These are phyloP conservation scores for Blastosporella zonata DNA, from an alignment of 1,284 basidiomycete species.

Conservation along the genomic window DNA sequence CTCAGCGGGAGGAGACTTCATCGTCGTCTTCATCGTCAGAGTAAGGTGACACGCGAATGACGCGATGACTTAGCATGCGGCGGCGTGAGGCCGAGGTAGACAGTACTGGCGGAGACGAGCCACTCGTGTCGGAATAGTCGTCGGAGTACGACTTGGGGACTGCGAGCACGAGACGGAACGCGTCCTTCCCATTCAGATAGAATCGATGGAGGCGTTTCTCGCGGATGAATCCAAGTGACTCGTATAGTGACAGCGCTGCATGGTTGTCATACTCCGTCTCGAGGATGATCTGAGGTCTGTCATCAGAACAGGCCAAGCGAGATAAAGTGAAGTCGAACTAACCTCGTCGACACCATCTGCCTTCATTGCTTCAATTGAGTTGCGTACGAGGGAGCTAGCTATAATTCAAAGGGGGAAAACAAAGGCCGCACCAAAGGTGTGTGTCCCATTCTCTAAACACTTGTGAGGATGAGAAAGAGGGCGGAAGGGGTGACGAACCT, in stretches of 20 bases:
- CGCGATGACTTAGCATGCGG: constrained; percentile 28
- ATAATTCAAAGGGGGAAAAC: constrained; percentile 28
- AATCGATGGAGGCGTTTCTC: constrained; percentile 95
- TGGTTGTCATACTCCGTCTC: constrained; percentile 97
- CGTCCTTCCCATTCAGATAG: constrained; percentile 93
- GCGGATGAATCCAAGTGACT: constrained; percentile 89
- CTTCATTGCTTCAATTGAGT: constrained; percentile 82
- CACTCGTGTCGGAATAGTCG: constrained; percentile 24
- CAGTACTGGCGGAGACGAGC: constrained; percentile 16
- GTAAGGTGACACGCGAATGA: constrained; percentile 41
- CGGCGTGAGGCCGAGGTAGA: constrained; percentile 18
- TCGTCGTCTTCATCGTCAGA: constrained; percentile 43
- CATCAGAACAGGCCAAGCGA: neutral
- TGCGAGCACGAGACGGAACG: constrained; percentile 71
- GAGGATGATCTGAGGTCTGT: constrained; percentile 70
- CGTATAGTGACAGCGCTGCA: constrained; percentile 86
- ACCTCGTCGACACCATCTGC: constrained; percentile 82
- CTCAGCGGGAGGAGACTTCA: constrained; percentile 27
- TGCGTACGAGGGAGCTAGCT: constrained; percentile 78
- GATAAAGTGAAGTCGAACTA: constrained; percentile 19
- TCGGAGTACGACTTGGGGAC: constrained; percentile 40
- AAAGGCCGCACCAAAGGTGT: constrained; percentile 42
- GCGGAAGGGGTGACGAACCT: constrained; percentile 53
- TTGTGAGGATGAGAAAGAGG: constrained; percentile 37
- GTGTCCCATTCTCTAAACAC: constrained; percentile 42